Evolutionary conservation across 768 basidiomycete species (phyloP).

Genomic region (Amanita pseudoporphyria): DNA sequence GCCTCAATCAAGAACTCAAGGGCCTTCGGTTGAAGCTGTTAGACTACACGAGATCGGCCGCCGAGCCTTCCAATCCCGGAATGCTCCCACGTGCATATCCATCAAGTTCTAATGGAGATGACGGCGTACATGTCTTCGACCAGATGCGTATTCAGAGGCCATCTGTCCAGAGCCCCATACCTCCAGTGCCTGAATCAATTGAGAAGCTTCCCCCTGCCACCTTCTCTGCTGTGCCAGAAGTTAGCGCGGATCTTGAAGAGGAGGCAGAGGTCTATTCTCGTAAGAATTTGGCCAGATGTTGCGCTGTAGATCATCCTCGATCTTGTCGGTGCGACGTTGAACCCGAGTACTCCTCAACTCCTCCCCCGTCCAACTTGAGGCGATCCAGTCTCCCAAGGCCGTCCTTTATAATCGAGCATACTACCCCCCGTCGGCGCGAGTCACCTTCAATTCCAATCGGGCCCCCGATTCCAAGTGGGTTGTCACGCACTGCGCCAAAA

Average conservation of each 20-base stretch:
- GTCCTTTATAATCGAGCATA: constrained; percentile 5
- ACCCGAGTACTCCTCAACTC: not conserved
- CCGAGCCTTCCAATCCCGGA: not conserved
- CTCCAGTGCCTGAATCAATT: constrained; percentile 33
- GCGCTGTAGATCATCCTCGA: constrained; percentile 14
- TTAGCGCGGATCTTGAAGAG: constrained; percentile 19
- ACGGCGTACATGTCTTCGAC: constrained; percentile 14
- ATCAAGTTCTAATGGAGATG: not conserved
- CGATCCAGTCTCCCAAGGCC: constrained; percentile 3
- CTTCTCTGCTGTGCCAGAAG: constrained; percentile 25
- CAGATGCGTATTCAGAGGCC: constrained; percentile 22
- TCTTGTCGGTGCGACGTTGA: constrained; percentile 12
- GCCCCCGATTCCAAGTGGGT: not conserved
- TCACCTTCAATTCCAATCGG: not conserved
- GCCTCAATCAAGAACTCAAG: constrained; percentile 20
- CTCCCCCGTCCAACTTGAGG: constrained; percentile 12
- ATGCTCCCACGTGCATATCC: not conserved
- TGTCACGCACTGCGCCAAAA: constrained; percentile 5
- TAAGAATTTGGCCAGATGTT: constrained; percentile 14
- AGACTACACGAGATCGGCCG: not conserved
- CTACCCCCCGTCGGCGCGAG: constrained; percentile 3
- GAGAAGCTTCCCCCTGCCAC: constrained; percentile 19
- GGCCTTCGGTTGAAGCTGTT: constrained; percentile 12
- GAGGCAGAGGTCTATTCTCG: constrained; percentile 7
- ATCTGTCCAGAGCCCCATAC: constrained; percentile 23